Base-by-base conservation (phyloP, 2,329 filamentous ascomycete genomes). In the Clarireedia homoeocarpa region DNA sequence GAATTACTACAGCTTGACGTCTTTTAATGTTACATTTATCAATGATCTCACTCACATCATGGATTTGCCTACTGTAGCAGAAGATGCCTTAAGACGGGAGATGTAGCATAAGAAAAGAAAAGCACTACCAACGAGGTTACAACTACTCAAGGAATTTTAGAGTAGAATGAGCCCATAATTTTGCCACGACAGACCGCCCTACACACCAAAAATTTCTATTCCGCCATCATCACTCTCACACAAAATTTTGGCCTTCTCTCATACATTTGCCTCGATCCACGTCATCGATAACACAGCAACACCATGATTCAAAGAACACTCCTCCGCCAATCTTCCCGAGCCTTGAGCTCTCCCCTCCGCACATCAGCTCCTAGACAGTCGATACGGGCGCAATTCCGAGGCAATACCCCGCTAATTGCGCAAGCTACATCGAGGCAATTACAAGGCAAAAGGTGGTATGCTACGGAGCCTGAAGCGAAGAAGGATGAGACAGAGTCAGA, bases 271-370 rank as follows among this genome's bases (percentile, higher is more conserved):
- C 46, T 51, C 20, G 47, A 27, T 14, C 14, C 36, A 5, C 7
- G 27, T 2, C 62, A 58, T 53, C 45, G 27, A 59, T 42, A 57
- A 58, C 39, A 57, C 44, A 49, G 56, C 44, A 15, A 65, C 64
- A 70, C 60, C 56, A 76, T 80, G 74, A 72, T 80, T 59, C 76
- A 77, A 70, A 74, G 75, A 70, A 72, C 74, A 60, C 62, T 79
- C 58, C 66, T 78, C 61, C 71, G 77, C 59, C 75, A 76, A 63
- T 76, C 53, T 51, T 34, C 72, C 60, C 71, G 72, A 65, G 71
- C 73, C 51, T 65, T 71, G 62, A 70, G 67, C 69, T 68, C 72
- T 55, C 62, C 69, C 52, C 5, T 55, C 30, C 47, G 47, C 48
- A 45, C 27, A 48, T 60, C 67, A 67, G 63, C 65, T 23, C 45